These are phyloP conservation scores for Salix brachista DNA, from an alignment of 345 rosid genomes.

Conservation along the genomic window DNA sequence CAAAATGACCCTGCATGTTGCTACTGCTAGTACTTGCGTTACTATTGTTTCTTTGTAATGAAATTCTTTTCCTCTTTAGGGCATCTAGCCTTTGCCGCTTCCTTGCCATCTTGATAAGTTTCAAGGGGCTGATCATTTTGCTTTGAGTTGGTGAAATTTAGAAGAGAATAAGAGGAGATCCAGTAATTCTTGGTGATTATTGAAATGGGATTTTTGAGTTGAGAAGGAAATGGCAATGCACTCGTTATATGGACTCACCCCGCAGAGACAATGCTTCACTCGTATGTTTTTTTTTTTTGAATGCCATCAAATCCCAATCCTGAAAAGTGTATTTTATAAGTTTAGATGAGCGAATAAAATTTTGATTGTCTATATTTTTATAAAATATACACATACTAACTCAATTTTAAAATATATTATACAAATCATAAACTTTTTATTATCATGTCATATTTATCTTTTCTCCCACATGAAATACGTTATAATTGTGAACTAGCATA, in stretches of 20 bases:
- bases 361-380: accelerated
- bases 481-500: too few relatives aligned
- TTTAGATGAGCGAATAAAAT: accelerated
- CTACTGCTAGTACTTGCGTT: not conserved
- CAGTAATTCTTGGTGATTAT: too few relatives aligned
- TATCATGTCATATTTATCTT: too few relatives aligned
- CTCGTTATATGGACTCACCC: too few relatives aligned
- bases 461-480: accelerated
- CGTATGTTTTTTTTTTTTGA: too few relatives aligned
- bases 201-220: too few relatives aligned
- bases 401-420: too few relatives aligned
- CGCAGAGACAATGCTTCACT: too few relatives aligned
- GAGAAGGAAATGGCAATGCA: too few relatives aligned
- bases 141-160: not conserved
- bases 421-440: too few relatives aligned
- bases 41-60: not conserved
- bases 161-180: too few relatives aligned
- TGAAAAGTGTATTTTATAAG: accelerated
- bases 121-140: conserved; percentile 27
- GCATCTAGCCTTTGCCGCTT: conserved; percentile 33
- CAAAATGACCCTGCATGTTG: conserved; percentile 28
- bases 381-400: accelerated
- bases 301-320: accelerated
- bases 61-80: conserved; percentile 22
- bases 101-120: conserved; percentile 31